Evolutionary conservation across 352 stramenopile species (phyloP).

Genomic region (Phytophthora sp.): DNA sequence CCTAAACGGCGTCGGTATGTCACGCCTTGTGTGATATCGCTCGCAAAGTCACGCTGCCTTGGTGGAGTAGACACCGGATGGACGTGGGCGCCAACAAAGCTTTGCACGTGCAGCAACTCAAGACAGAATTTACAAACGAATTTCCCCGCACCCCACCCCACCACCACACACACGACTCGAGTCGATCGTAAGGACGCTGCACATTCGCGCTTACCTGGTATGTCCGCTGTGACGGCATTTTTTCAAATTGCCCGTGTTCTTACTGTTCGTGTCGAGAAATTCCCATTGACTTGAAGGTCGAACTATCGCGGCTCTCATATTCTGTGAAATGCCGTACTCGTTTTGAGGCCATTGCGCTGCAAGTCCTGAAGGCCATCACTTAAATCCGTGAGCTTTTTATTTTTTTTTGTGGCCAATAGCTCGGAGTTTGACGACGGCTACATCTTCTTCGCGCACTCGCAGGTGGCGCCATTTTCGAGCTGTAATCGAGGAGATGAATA

Average conservation of each 20-base stretch:
- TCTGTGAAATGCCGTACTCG: constrained; percentile 42
- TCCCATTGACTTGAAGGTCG: constrained; percentile 34
- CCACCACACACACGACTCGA: not conserved
- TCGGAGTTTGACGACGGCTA: constrained; percentile 45
- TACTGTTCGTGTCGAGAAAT: no score
- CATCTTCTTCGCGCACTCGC: constrained; percentile 52
- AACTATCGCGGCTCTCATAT: constrained; percentile 37
- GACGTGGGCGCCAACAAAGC: no score
- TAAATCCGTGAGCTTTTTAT: constrained; percentile 39
- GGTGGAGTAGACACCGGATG: no score
- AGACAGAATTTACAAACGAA: no score
- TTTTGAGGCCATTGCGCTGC: constrained; percentile 28
- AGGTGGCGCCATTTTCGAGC: constrained; percentile 39
- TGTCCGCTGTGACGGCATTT: constrained; percentile 11
- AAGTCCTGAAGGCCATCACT: constrained; percentile 43
- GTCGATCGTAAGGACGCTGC: not conserved
- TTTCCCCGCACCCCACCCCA: no score
- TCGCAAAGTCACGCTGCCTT: no score
- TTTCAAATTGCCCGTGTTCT: constrained; percentile 40
- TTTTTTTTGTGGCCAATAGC: constrained; percentile 36
- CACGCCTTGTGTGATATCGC: no score
- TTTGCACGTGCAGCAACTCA: no score
- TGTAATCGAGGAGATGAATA: constrained; percentile 59
- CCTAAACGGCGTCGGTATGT: no score
- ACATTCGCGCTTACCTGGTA: constrained; percentile 13